A percentile compares a stretch with the other conserved stretches of the same genome.
Conservation (phyloP, 2,329 filamentous ascomycete genomes). For the Aspergillus fijiensis region DNA sequence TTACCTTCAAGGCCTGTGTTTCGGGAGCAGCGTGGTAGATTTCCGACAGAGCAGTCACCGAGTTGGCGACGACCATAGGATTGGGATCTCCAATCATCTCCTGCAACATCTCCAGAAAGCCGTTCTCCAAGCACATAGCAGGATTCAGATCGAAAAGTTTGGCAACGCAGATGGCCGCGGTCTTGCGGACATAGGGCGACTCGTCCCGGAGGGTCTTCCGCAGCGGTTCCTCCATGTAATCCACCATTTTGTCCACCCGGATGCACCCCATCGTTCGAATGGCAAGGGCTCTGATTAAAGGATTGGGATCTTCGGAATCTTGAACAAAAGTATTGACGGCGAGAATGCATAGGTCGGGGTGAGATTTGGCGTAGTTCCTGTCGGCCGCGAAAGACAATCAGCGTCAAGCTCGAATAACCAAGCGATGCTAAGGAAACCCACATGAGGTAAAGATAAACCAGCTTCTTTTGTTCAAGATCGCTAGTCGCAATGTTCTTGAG, state of each 20-base stretch:
- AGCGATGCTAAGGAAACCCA: constrained; percentile 45
- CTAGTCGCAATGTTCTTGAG: constrained; percentile 96
- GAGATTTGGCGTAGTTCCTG: constrained; percentile 99
- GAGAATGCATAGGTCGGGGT: constrained; percentile 96
- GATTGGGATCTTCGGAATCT: constrained; percentile 97
- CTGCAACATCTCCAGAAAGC: constrained; percentile 88
- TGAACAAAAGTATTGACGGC: constrained; percentile 99
- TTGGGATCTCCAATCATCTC: constrained; percentile 97
- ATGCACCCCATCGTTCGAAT: constrained; percentile 99
- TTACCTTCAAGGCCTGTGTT: constrained; percentile 81
- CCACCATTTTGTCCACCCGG: constrained; percentile 97
- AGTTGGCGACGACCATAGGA: constrained; percentile 98
- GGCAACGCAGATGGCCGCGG: constrained; percentile 93
- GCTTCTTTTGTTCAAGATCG: constrained; percentile 98
- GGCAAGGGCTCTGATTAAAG: constrained; percentile 87
- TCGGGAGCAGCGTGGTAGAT: constrained; percentile 89
- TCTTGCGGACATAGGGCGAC: constrained; percentile 97
- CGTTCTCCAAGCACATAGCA: constrained; percentile 89
- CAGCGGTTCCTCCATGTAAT: constrained; percentile 98
- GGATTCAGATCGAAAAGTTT: constrained; percentile 97
- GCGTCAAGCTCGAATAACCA: constrained; percentile 6
- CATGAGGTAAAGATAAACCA: constrained; percentile 98
- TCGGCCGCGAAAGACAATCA: constrained; percentile 22
- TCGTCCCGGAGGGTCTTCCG: constrained; percentile 95
- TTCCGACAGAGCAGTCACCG: constrained; percentile 87